Conservation (phyloP, 2,329 filamentous ascomycete species). For the Fusarium armeniacum region DNA sequence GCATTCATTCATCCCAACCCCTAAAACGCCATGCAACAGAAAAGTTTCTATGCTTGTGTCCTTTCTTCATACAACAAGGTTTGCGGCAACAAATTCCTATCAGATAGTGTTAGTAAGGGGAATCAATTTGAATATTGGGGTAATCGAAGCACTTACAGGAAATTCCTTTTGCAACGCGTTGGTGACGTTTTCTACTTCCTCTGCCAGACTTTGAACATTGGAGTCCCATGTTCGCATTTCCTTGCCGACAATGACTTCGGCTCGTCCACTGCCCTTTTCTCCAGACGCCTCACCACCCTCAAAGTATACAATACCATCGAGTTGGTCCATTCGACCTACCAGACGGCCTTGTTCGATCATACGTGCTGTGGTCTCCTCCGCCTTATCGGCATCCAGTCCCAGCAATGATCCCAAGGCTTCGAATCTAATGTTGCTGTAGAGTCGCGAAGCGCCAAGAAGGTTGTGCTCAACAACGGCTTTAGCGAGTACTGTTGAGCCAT, state of each 20-base stretch:
- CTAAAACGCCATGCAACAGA: slow-evolving; percentile 45
- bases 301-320: slow-evolving; percentile 89
- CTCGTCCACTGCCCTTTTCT: slow-evolving; percentile 75
- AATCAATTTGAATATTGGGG: background rate
- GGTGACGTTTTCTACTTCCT: slow-evolving; percentile 90
- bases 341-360: slow-evolving; percentile 97
- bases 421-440: slow-evolving; percentile 84
- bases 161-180: slow-evolving; percentile 85
- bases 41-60: slow-evolving; percentile 37
- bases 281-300: slow-evolving; percentile 79
- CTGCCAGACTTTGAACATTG: slow-evolving; percentile 86
- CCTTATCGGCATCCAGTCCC: slow-evolving; percentile 82
- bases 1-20: slow-evolving; percentile 34
- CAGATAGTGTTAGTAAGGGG: slow-evolving; percentile 24
- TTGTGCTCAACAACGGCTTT: slow-evolving; percentile 98
- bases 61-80: slow-evolving; percentile 59
- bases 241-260: slow-evolving; percentile 73
- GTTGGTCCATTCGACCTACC: slow-evolving; percentile 92
- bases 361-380: slow-evolving; percentile 89
- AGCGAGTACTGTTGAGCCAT: slow-evolving; percentile 92
- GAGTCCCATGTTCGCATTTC: slow-evolving; percentile 89
- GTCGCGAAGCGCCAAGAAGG: slow-evolving; percentile 83
- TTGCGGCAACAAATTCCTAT: slow-evolving; percentile 69
- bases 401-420: slow-evolving; percentile 82
- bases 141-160: slow-evolving; percentile 65